Conservation (phyloP, 1,284 basidiomycete genomes). For the Marasmius fiardii region DNA sequence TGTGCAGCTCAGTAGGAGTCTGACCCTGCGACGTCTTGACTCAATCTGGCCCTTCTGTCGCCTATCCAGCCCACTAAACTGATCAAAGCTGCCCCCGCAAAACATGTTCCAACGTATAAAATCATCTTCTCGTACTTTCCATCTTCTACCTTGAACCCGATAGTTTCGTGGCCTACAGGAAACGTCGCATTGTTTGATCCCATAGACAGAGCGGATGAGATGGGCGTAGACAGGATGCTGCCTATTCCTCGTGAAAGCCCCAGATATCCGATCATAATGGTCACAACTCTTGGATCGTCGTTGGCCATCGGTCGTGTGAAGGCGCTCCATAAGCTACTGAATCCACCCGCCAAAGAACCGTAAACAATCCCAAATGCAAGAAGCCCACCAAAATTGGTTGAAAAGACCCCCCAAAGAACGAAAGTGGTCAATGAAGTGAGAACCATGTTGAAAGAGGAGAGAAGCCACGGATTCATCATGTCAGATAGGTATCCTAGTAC, state of each 20-base stretch:
- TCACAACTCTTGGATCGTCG: constrained; percentile 31
- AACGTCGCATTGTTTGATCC: not conserved
- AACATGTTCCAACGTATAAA: constrained; percentile 27
- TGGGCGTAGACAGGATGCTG: constrained; percentile 39
- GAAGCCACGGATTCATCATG: constrained; percentile 29
- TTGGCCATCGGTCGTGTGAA: not conserved
- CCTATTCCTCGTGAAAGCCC: constrained; percentile 36
- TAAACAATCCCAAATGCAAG: constrained; percentile 31
- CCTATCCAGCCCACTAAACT: constrained; percentile 19
- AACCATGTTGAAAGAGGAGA: constrained; percentile 27
- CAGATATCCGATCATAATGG: constrained; percentile 34
- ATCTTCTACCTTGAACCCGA: constrained; percentile 24
- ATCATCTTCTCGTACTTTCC: constrained; percentile 27
- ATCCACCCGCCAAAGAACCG: constrained; percentile 33
- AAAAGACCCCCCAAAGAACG: constrained; percentile 36
- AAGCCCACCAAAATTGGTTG: constrained; percentile 29
- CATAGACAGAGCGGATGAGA: constrained; percentile 28
- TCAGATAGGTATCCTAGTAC: constrained; percentile 34
- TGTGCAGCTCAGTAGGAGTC: no score
- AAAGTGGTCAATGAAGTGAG: constrained; percentile 30
- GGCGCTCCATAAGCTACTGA: constrained; percentile 29
- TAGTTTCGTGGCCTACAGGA: no score
- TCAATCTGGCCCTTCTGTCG: not conserved
- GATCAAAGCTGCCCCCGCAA: constrained; percentile 25
- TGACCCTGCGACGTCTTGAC: not conserved